Conservation (phyloP, 2,329 filamentous ascomycete genomes). For the Dothideomycetes sp. region DNA sequence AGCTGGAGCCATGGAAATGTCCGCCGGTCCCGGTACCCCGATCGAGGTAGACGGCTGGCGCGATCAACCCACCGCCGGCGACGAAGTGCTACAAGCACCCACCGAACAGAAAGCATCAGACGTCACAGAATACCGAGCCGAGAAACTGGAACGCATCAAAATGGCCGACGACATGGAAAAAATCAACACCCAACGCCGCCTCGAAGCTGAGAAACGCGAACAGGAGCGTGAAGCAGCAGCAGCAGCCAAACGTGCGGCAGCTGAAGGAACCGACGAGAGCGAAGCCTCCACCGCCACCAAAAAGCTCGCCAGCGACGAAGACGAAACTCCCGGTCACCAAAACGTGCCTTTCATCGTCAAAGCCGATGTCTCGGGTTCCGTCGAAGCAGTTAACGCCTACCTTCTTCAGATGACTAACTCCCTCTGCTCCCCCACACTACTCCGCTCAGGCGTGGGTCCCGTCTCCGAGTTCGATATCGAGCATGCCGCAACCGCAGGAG, state of each 20-base stretch:
- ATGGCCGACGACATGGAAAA: constrained; percentile 62
- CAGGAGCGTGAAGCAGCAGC: constrained; percentile 42
- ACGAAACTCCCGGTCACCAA: constrained; percentile 38
- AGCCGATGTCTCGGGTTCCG: constrained; percentile 86
- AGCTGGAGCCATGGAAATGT: constrained; percentile 59
- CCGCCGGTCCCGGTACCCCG: constrained; percentile 78
- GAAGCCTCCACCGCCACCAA: not conserved
- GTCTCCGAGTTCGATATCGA: constrained; percentile 83
- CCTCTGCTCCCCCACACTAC: constrained; percentile 67
- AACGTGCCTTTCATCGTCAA: constrained; percentile 78
- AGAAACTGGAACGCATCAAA: constrained; percentile 59
- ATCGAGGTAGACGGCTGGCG: constrained; percentile 95
- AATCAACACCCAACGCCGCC: constrained; percentile 58
- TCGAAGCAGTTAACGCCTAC: constrained; percentile 76
- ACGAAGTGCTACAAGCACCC: constrained; percentile 73
- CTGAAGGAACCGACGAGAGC: constrained; percentile 20
- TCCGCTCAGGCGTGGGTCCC: constrained; percentile 68
- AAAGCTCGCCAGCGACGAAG: constrained; percentile 34
- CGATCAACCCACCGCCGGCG: constrained; percentile 75
- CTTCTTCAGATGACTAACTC: constrained; percentile 73
- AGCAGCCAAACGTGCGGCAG: constrained; percentile 23
- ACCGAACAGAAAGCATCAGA: constrained; percentile 69
- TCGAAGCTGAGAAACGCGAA: constrained; percentile 53
- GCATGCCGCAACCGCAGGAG: constrained; percentile 68
- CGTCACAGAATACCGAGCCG: constrained; percentile 66